These are phyloP conservation scores for Boechera divaricarpa DNA, from an alignment of 345 rosid genomes.

Conservation along the genomic window DNA sequence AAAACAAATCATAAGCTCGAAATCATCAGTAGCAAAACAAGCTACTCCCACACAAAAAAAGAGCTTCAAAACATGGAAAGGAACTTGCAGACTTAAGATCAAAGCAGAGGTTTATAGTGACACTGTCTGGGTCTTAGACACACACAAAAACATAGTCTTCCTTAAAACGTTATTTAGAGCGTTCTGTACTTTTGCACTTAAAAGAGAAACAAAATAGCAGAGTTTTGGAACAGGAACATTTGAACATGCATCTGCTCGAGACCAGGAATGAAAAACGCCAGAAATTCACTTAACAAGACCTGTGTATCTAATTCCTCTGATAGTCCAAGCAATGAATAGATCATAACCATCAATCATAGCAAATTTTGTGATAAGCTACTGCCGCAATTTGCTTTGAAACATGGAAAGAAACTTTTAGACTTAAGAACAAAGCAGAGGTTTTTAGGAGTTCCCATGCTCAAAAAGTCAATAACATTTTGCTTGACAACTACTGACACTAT, in stretches of 20 bases:
- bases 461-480: background rate
- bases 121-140: background rate
- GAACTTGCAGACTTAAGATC: background rate
- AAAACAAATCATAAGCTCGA: conserved; percentile 31
- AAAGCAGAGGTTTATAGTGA: background rate
- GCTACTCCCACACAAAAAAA: background rate
- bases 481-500: background rate
- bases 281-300: background rate
- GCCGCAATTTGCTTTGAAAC: background rate
- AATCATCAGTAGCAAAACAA: conserved; percentile 19
- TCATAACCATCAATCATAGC: background rate
- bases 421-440: conserved; percentile 14
- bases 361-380: background rate
- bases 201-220: background rate
- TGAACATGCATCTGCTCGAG: background rate
- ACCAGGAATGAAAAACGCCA: background rate
- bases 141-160: background rate
- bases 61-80: background rate
- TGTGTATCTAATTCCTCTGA: conserved; percentile 6
- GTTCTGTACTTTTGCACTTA: background rate
- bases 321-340: background rate
- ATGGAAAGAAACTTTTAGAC: background rate
- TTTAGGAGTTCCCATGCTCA: background rate
- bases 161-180: background rate
- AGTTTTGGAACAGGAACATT: conserved; percentile 10